Percentiles rank a stretch among this genome's conserved stretches.
phyloP scores from a whole-genome alignment of 192 early-diverging fungal species.

The Mortierella antarctica region DNA sequence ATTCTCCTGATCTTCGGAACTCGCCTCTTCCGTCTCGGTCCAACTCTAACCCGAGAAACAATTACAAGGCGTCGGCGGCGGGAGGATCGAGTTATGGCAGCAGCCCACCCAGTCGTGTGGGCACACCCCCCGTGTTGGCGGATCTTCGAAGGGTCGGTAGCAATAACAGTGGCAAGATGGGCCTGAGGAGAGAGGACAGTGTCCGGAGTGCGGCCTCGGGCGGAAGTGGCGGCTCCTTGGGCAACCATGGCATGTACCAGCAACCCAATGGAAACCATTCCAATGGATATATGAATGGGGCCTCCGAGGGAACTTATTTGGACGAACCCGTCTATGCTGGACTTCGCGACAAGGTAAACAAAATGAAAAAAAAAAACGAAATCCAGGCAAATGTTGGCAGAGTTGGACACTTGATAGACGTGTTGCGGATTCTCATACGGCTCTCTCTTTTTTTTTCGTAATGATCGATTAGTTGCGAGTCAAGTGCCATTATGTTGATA shows the following conservation, averaged over 20 bases:
- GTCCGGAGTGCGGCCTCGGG: constrained; percentile 36
- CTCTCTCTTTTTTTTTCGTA: neutral
- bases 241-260: constrained; percentile 16
- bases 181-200: constrained; percentile 32
- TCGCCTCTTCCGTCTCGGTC: constrained; percentile 27
- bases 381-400: neutral
- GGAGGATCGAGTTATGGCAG: neutral
- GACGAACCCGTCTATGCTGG: constrained; percentile 47
- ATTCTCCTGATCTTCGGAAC: constrained; percentile 12
- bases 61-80: neutral
- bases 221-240: constrained; percentile 22
- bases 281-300: constrained; percentile 6
- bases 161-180: constrained; percentile 10
- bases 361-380: neutral
- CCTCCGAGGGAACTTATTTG: constrained; percentile 18
- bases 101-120: constrained; percentile 13
- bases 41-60: constrained; percentile 20
- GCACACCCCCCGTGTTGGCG: constrained; percentile 10
- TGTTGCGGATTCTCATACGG: neutral
- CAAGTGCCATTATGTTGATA: constrained; percentile 77
- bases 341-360: constrained; percentile 43
- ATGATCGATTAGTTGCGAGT: constrained; percentile 55
- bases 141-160: constrained; percentile 29
- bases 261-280: constrained; percentile 28
- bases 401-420: neutral